These are phyloP conservation scores for Daldinia concentrica DNA, from an alignment of 495 filamentous ascomycete species.

Conservation along the genomic window DNA sequence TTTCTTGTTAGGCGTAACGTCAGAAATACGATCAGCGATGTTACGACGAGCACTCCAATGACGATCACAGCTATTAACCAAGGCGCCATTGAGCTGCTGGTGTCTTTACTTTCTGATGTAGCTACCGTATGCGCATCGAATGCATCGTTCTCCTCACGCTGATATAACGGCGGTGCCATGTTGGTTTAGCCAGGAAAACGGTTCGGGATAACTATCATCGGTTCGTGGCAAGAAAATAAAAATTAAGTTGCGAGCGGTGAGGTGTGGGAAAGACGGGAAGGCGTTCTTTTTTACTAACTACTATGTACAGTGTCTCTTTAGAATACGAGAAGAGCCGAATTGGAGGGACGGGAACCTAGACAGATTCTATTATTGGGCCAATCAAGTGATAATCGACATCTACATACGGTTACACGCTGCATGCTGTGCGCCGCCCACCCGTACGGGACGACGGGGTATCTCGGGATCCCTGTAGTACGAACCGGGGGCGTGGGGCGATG, in stretches of 20 bases:
- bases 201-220: conserved; percentile 4
- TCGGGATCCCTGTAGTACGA: conserved; percentile 31
- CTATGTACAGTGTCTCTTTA: neutral
- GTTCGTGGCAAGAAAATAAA: conserved; percentile 1
- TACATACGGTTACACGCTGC: conserved; percentile 30
- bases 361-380: conserved; percentile 38
- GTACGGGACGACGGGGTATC: conserved; percentile 28
- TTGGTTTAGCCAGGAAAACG: conserved; percentile 11
- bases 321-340: conserved; percentile 35
- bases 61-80: conserved; percentile 51
- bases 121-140: conserved; percentile 9
- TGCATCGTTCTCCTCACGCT: conserved; percentile 8
- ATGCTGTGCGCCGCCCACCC: conserved; percentile 24
- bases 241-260: neutral
- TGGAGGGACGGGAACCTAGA: conserved; percentile 20
- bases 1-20: conserved; percentile 36
- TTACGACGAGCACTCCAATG: conserved; percentile 42
- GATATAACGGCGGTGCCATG: conserved; percentile 33
- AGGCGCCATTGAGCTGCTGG: conserved; percentile 9
- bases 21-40: conserved; percentile 35
- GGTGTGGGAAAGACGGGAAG: conserved; percentile 13
- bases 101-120: conserved; percentile 8
- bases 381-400: conserved; percentile 22
- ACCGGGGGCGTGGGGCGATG: conserved; percentile 12
- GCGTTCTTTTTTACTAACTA: conserved; percentile 19